Percentiles rank a stretch among this genome's conserved stretches.
Conservation (phyloP, 73 alveolate genomes). For the Durusdinium trenchii region DNA sequence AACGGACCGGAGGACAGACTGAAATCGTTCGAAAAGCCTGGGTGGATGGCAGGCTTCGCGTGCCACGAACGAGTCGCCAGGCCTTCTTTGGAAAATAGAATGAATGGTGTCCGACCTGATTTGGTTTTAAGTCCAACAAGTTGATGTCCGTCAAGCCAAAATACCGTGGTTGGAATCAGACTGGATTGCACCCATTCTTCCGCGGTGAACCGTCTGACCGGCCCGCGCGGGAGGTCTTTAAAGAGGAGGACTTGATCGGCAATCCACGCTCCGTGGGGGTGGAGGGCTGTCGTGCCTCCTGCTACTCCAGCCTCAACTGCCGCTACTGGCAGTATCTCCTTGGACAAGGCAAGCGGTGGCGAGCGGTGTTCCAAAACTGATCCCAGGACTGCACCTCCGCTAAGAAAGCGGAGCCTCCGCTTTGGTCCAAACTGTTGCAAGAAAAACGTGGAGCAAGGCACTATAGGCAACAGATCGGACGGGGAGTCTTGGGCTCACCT, state of each 20-base stretch:
- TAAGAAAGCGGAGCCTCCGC: too few species aligned
- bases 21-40: too few species aligned
- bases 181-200: background rate
- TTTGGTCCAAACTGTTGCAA: too few species aligned
- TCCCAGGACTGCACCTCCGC: too few species aligned
- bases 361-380: too few species aligned
- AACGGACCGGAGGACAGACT: too few species aligned
- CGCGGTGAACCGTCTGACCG: background rate
- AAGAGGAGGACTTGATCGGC: background rate
- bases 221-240: background rate
- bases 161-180: background rate
- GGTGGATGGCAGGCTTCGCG: background rate
- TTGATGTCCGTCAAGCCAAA: background rate
- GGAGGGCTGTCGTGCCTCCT: conserved; percentile 16
- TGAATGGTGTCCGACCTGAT: background rate
- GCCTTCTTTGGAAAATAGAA: background rate
- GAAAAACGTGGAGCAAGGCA: too few species aligned
- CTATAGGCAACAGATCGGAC: too few species aligned
- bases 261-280: background rate
- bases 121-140: background rate
- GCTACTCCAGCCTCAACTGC: conserved; percentile 53
- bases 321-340: conserved; percentile 35
- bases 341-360: too few species aligned
- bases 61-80: background rate
- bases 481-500: too few species aligned